Conservation (phyloP, 306 rosid species). For the Cyamopsis tetragonoloba region DNA sequence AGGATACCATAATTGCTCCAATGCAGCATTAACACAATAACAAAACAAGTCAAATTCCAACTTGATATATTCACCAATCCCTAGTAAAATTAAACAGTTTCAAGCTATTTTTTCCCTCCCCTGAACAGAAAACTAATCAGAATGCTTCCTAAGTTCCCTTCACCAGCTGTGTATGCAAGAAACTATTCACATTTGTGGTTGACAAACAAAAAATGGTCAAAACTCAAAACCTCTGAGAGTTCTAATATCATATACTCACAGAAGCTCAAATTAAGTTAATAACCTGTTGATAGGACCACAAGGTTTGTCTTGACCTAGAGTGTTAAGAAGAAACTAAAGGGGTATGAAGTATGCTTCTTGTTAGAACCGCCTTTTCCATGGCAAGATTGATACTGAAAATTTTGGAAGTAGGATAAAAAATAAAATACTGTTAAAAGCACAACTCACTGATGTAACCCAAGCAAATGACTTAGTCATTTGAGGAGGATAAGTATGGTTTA, state of each 20-base stretch:
- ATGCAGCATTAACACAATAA: neutral
- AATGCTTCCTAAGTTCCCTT: neutral
- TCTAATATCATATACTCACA: neutral
- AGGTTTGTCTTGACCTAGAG: neutral
- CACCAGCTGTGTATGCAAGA: neutral
- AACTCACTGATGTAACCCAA: neutral
- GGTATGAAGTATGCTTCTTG: neutral
- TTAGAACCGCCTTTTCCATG: neutral
- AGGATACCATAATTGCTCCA: neutral
- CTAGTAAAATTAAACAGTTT: neutral
- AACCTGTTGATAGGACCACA: neutral
- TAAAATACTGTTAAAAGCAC: neutral
- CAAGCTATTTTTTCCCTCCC: neutral
- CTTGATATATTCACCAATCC: neutral
- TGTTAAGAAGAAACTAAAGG: neutral
- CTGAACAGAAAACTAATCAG: neutral
- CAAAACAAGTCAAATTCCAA: neutral
- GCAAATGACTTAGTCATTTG: neutral
- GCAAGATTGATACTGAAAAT: neutral
- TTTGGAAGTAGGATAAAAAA: neutral
- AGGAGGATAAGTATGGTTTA: neutral
- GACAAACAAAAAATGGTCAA: neutral
- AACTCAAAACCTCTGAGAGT: too few relatives aligned
- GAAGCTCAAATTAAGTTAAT: neutral
- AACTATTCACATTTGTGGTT: neutral